Percentiles rank a stretch among this genome's conserved stretches.
phyloP scores from a whole-genome alignment of 78 protist species.

The Isochrysis galbana region DNA sequence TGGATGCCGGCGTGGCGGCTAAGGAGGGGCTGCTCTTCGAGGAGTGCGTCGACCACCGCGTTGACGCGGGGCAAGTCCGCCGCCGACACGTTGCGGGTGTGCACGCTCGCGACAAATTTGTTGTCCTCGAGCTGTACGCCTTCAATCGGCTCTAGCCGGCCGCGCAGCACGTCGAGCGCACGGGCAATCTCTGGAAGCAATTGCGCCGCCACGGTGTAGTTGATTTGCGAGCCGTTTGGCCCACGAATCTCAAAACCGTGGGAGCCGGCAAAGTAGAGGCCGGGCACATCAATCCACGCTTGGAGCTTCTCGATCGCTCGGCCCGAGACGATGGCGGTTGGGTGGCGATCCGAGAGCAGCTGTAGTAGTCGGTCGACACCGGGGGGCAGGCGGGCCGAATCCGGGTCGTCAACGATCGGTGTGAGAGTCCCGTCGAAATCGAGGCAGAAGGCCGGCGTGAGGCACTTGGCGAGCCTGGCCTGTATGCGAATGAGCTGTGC shows the following conservation, averaged over 20 bases:
- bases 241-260: not conserved
- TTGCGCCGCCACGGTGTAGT: not conserved
- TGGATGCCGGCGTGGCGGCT: not conserved
- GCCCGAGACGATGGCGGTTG: not conserved
- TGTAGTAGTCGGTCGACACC: not conserved
- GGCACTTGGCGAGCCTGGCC: not conserved
- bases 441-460: not conserved
- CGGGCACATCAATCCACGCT: not conserved
- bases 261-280: not conserved
- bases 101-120: not conserved
- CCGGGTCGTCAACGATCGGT: not conserved
- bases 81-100: conserved; percentile 1
- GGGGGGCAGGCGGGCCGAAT: not conserved
- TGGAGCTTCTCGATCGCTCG: not conserved
- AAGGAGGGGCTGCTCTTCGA: not conserved
- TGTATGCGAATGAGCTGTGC: not conserved
- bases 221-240: not conserved
- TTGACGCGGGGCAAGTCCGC: not conserved
- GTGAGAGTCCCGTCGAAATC: conserved; percentile 9
- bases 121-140: not conserved
- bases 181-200: not conserved
- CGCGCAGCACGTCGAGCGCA: not conserved
- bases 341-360: not conserved
- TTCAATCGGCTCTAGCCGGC: not conserved
- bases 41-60: not conserved